Percentiles rank a stretch among this genome's conserved stretches.
phyloP scores from a whole-genome alignment of 176 grass and related monocot species.

The Bonia amplexicaulis region DNA sequence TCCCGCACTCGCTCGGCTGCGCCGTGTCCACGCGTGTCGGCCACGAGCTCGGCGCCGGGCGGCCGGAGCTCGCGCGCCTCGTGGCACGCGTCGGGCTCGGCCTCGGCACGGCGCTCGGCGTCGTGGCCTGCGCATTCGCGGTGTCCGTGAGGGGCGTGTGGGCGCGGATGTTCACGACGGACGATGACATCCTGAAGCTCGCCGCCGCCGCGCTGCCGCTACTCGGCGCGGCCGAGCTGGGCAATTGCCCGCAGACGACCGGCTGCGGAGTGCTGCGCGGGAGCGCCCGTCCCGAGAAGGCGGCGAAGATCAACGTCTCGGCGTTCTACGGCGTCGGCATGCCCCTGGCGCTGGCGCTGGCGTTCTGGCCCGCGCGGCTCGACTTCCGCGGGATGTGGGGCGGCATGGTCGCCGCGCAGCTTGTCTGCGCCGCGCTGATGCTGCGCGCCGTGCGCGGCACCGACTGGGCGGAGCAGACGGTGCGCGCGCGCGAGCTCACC shows the following conservation, averaged over 20 bases:
- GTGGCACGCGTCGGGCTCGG: conserved; percentile 55
- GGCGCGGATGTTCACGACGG: conserved; percentile 63
- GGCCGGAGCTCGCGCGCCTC: conserved; percentile 58
- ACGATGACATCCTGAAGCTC: conserved; percentile 48
- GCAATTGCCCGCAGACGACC: conserved; percentile 83
- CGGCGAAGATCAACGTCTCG: conserved; percentile 67
- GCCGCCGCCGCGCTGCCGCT: conserved; percentile 56
- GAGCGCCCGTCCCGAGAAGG: conserved; percentile 59
- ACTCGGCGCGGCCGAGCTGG: conserved; percentile 62
- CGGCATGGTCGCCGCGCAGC: conserved; percentile 84
- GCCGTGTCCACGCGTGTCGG: conserved; percentile 78
- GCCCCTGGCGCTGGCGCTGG: conserved; percentile 63
- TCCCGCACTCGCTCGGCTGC: conserved; percentile 85
- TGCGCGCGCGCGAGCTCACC: conserved; percentile 67
- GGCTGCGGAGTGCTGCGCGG: conserved; percentile 84
- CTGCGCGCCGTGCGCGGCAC: conserved; percentile 53
- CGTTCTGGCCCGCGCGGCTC: conserved; percentile 46
- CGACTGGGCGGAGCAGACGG: conserved; percentile 63
- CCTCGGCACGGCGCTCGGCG: conserved; percentile 51
- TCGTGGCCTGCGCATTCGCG: conserved; percentile 62
- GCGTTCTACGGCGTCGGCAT: conserved; percentile 84
- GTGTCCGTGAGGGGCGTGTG: conserved; percentile 52
- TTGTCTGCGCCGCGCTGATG: conserved; percentile 69
- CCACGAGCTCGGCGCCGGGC: conserved; percentile 66
- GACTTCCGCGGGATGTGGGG: conserved; percentile 81